phyloP scores from a whole-genome alignment of 768 basidiomycete genomes.

The Lentinula sp. region DNA sequence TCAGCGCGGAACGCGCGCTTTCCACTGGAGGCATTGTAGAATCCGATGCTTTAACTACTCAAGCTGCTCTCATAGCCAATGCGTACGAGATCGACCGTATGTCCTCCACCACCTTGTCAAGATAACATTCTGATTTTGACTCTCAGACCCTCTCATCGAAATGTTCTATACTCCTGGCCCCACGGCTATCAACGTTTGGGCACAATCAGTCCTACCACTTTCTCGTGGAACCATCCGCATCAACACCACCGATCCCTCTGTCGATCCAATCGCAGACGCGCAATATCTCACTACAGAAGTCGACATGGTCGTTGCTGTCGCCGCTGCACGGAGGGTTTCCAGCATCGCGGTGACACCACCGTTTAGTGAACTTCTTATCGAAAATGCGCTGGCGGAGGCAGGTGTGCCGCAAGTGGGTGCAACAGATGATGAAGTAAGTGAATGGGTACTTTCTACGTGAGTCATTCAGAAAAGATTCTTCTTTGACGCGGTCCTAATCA shows the following conservation, averaged over 20 bases:
- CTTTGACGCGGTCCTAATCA: background rate
- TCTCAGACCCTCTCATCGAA: constrained; percentile 12
- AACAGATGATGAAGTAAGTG: constrained; percentile 8
- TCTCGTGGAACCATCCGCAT: constrained; percentile 12
- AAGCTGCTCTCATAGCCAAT: constrained; percentile 9
- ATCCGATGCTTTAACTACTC: constrained; percentile 4
- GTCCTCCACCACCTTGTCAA: background rate
- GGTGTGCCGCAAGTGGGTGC: constrained; percentile 8
- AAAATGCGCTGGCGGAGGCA: constrained; percentile 5
- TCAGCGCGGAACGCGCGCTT: constrained; percentile 9
- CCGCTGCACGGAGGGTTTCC: constrained; percentile 9
- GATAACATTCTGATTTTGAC: background rate
- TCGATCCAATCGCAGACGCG: constrained; percentile 6
- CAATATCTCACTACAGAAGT: constrained; percentile 10
- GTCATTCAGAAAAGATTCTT: background rate
- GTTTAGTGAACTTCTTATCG: constrained; percentile 10
- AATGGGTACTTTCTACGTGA: constrained; percentile 8
- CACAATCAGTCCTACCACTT: constrained; percentile 10
- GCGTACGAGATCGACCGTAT: constrained; percentile 12
- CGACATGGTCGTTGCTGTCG: constrained; percentile 7
- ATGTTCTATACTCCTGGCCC: constrained; percentile 10
- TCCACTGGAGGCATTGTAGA: constrained; percentile 10
- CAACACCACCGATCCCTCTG: constrained; percentile 11
- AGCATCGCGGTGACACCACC: constrained; percentile 10
- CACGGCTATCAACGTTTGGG: constrained; percentile 1